phyloP scores from a whole-genome alignment of 2,329 filamentous ascomycete species.

The Dactylellina leptospora region DNA sequence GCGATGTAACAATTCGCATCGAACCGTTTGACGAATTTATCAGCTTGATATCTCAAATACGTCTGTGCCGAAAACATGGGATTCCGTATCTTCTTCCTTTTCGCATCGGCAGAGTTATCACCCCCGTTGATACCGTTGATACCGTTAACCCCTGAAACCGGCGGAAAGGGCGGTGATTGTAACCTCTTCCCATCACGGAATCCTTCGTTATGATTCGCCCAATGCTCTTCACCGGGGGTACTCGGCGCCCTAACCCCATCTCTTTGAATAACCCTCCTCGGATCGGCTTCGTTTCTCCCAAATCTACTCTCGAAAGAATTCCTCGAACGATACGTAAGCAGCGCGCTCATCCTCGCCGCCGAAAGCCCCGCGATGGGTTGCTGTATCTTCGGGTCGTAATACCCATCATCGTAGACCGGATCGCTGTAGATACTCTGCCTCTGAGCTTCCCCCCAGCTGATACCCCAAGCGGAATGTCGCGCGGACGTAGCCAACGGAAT shows the following conservation, averaged over 20 bases:
- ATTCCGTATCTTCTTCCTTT: slow-evolving; percentile 57
- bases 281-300: slow-evolving; percentile 88
- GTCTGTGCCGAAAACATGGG: slow-evolving; percentile 94
- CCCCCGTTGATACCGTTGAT: slow-evolving; percentile 51
- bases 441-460: slow-evolving; percentile 89
- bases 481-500: slow-evolving; percentile 87
- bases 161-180: slow-evolving; percentile 43
- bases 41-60: slow-evolving; percentile 93
- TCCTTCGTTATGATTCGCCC: slow-evolving; percentile 83
- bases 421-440: slow-evolving; percentile 96
- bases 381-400: slow-evolving; percentile 81
- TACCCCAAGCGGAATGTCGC: slow-evolving; percentile 86
- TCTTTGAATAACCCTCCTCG: slow-evolving; percentile 82
- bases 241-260: slow-evolving; percentile 70
- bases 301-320: slow-evolving; percentile 97
- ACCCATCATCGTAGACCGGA: slow-evolving; percentile 91
- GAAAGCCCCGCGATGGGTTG: slow-evolving; percentile 81
- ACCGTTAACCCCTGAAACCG: slow-evolving; percentile 3
- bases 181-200: slow-evolving; percentile 59
- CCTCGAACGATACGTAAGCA: slow-evolving; percentile 93
- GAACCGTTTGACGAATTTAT: slow-evolving; percentile 96
- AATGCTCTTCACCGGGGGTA: slow-evolving; percentile 75
- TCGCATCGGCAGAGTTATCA: too few relatives aligned
- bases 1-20: slow-evolving; percentile 99
- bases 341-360: slow-evolving; percentile 93